Evolutionary conservation across 2,329 filamentous ascomycete genomes (phyloP), one percentile per base, ranked within the genome.

Genomic region (Botrytis fabae): DNA sequence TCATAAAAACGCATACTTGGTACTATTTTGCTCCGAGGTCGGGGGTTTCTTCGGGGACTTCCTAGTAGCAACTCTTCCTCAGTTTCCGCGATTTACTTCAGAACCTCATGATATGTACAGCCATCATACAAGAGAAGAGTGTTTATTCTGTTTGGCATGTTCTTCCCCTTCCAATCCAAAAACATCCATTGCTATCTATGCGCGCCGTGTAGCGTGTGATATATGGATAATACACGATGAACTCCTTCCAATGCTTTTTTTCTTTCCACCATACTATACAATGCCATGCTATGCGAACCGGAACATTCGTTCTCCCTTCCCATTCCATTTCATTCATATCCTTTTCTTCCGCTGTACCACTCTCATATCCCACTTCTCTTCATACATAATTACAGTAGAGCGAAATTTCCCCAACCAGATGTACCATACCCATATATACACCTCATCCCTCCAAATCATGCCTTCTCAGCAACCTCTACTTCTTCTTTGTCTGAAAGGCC

Each of bases 171-270:
- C 25, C 18, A 51, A 48, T 32, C 48, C 9, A 28, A n/a, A n/a
- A 54, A 25, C 40, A 28, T 28, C n/a, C 14, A 57, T 28, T n/a
- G 40, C 51, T 16, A 25, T n/a, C 62, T 22, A 25, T 35, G n/a
- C 38, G 62, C 22, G 38, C 32, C 28, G 20, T 57, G 16, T 46
- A 25, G 59, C 60, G 59, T 59, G 28, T 69, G 62, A 68, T 54
- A 57, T 16, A 54, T 46, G 25, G 51, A 57, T 28, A 28, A 57
- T 1, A 28, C 51, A 28, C n/a, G 14, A 28, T 28, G n/a, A n/a
- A 72, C 70, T 44, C 62, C 70, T 35, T 60, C 40, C 40, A 66
- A 60, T 72, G 51, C 62, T 69, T 59, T 69, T 42, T 46, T 57
- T 42, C 12, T 28, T 28, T 54, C 28, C 48, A 28, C 25, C 48